phyloP scores from a whole-genome alignment of 345 rosid species.

The Heritiera fomes region DNA sequence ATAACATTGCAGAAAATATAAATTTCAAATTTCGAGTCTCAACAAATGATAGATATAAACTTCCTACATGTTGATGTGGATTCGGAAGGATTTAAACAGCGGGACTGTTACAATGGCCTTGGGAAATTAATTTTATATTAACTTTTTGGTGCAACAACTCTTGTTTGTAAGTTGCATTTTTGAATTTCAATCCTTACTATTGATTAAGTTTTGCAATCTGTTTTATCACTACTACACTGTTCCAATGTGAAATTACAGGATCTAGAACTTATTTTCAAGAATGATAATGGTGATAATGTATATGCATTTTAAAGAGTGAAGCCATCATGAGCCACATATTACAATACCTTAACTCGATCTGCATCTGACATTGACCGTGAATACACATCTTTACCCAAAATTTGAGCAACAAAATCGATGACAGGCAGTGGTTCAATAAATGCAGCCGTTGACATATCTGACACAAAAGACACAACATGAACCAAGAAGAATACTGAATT shows the following conservation, averaged over 20 bases:
- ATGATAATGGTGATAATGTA: neutral
- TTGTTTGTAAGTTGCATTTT: neutral
- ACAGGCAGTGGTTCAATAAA: slow-evolving; percentile 44
- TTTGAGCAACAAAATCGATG: slow-evolving; percentile 40
- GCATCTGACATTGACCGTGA: slow-evolving; percentile 43
- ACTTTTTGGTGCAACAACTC: neutral
- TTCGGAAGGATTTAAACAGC: neutral
- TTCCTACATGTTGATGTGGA: neutral
- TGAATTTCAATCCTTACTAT: neutral
- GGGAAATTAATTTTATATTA: neutral
- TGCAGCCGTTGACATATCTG: slow-evolving; percentile 43
- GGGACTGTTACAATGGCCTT: neutral
- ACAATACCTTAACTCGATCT: slow-evolving; percentile 38
- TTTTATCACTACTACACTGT: neutral
- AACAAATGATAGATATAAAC: neutral
- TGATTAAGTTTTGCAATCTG: neutral
- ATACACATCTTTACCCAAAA: slow-evolving; percentile 36
- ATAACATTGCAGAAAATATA: slow-evolving; percentile 14
- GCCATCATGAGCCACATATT: neutral
- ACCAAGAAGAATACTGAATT: neutral
- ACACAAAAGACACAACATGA: neutral
- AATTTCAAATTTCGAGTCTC: neutral
- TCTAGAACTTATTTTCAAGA: neutral
- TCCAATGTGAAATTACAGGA: neutral
- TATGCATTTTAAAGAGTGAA: slow-evolving; percentile 1